Evolutionary conservation across 805 yeast species (phyloP).

Genomic region (Blastobotrys terrestris): DNA sequence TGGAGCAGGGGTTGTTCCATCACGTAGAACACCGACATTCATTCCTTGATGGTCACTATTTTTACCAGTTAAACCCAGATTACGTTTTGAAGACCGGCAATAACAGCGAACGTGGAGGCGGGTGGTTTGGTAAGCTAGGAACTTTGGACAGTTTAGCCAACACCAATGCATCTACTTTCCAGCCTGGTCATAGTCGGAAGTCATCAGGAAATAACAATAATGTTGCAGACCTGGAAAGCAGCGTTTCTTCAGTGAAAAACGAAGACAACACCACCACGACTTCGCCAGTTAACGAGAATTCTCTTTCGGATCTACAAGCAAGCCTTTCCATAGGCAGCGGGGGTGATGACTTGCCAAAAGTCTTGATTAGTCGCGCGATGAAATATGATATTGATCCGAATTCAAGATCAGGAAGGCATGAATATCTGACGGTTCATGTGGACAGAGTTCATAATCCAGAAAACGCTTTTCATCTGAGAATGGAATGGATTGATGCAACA

Average conservation of each 20-base stretch:
- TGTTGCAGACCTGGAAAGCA: background rate
- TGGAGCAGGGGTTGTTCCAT: constrained; percentile 63
- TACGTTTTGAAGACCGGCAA: constrained; percentile 32
- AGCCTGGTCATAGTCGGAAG: constrained; percentile 1
- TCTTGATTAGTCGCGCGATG: constrained; percentile 53
- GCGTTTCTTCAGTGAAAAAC: background rate
- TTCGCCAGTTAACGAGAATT: background rate
- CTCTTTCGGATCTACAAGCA: background rate
- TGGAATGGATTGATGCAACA: constrained; percentile 92
- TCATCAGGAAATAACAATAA: background rate
- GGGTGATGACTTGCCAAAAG: constrained; percentile 8
- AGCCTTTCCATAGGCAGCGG: background rate
- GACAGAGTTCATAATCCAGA: constrained; percentile 92
- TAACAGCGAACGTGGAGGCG: background rate
- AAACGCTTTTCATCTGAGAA: constrained; percentile 83
- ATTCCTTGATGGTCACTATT: constrained; percentile 88
- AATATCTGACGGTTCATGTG: constrained; percentile 74
- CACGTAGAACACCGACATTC: constrained; percentile 83
- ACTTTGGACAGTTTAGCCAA: background rate
- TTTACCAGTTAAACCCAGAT: constrained; percentile 63
- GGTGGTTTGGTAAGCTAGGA: constrained; percentile 12
- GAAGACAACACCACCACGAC: background rate
- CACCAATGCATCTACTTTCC: background rate
- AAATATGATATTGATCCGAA: constrained; percentile 71
- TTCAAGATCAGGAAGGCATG: constrained; percentile 67